Base-by-base conservation (phyloP, 306 rosid genomes). In the Boehmeria nivea region DNA sequence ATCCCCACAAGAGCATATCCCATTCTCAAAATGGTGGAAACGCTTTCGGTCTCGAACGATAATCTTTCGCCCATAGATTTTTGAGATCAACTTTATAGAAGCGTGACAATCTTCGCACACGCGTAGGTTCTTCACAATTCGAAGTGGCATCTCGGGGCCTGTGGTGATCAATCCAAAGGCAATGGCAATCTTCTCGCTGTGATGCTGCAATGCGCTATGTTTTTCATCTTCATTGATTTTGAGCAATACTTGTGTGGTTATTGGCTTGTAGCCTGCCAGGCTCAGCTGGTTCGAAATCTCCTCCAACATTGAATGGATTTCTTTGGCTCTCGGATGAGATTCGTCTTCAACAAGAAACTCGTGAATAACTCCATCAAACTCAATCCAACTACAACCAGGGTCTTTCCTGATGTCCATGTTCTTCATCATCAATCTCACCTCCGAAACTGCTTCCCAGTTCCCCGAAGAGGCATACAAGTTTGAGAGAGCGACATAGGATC, bases 131-230 rank as follows among this genome's bases (percentile, higher is more conserved):
- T 86, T 85, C 1, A 78, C 81, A 31, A 86, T 63, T 64, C 56
- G 46, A 66, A 89, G 74, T 0, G 85, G 74, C 43, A 78, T 68
- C 47, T 57, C 71, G 31, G 83, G 70, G 43, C 66, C 20, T 46
- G 89, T 83, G 28, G 84, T 75, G 62, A 83, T 81, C 50, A 89
- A 61, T 47, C 89, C 97, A 66, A 83, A 86, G 64, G 94, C 89
- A 71, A 79, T 76, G 24, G 95, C 95, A 58, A 89, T 83, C 83
- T 83, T 89, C 80, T 85, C 95, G 60, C 97, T 85, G 37, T 85
- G 89, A 58, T 68, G 71, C 34, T 81, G 81, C 59, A 89, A 65
- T 38, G 68, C 51, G 50, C 60, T 68, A 25, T 74, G 81, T 60
- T 79, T 89, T 15, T 71, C 79, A 70, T 74, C 66, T 60, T 77